Conservation (phyloP, 257 asterid species). For the Solanum neorickii region DNA sequence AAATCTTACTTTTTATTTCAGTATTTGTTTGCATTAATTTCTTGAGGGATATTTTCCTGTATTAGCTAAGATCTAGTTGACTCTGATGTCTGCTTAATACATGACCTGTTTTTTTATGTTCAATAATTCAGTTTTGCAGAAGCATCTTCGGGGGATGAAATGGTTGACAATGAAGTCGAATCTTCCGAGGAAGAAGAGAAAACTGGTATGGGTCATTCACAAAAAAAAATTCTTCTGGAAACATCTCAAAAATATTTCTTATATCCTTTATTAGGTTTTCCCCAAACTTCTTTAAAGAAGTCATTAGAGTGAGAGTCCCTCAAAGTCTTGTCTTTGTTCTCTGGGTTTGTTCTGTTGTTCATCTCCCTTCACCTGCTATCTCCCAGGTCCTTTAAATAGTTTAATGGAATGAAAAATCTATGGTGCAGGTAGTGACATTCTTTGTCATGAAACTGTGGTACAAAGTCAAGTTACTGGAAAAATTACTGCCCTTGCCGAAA, state of each 20-base stretch:
- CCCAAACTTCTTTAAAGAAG: background rate
- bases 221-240: background rate
- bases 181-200: slow-evolving; percentile 40
- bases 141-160: slow-evolving; percentile 53
- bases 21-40: background rate
- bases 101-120: background rate
- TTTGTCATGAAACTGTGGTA: slow-evolving; percentile 22
- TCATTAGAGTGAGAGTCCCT: background rate
- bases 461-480: slow-evolving; percentile 20
- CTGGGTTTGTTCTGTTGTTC: background rate
- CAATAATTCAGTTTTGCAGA: slow-evolving; percentile 52
- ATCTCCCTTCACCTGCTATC: slow-evolving; percentile 3
- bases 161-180: slow-evolving; percentile 23
- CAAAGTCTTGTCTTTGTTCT: background rate
- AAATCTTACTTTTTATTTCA: background rate
- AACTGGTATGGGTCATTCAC: slow-evolving; percentile 11
- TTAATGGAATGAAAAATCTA: slow-evolving; percentile 25
- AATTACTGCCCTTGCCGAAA: slow-evolving; percentile 20
- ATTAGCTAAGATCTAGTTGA: background rate
- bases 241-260: slow-evolving; percentile 19
- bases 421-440: slow-evolving; percentile 24
- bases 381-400: slow-evolving; percentile 30
- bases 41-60: background rate
- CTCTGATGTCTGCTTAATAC: background rate
- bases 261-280: background rate